Percentiles rank a stretch among this genome's conserved stretches.
phyloP scores from a whole-genome alignment of 2,329 filamentous ascomycete genomes.

The Microsporum canis region DNA sequence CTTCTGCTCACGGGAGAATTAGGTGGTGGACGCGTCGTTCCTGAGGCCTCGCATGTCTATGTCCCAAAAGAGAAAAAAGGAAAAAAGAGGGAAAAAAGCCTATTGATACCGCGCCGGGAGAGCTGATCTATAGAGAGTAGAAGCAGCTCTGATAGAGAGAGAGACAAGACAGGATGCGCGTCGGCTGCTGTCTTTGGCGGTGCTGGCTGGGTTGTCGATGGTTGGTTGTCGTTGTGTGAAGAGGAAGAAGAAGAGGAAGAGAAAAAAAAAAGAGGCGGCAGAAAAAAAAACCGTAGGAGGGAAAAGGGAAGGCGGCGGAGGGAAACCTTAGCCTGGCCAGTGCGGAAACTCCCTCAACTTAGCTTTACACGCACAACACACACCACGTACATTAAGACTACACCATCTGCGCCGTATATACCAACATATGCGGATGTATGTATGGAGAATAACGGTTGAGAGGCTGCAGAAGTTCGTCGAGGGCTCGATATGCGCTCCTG shows the following conservation, averaged over 20 bases:
- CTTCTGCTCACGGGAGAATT: conserved; percentile 1
- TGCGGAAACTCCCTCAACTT: not conserved
- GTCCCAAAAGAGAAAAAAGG: not conserved
- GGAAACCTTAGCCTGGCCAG: conserved; percentile 3
- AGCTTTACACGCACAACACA: not conserved
- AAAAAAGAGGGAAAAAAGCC: not conserved
- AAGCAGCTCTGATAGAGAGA: not conserved
- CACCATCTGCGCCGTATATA: too few species aligned
- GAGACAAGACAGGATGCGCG: not conserved
- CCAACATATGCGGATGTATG: not conserved
- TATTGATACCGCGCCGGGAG: not conserved
- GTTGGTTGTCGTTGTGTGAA: not conserved
- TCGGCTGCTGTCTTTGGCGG: not conserved
- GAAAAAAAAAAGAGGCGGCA: not conserved
- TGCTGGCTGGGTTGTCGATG: not conserved
- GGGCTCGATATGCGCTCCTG: not conserved
- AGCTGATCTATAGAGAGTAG: not conserved
- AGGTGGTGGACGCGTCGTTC: conserved; percentile 2
- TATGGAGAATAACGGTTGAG: not conserved
- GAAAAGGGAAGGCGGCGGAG: conserved; percentile 10
- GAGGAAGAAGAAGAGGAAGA: not conserved
- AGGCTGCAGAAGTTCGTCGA: not conserved
- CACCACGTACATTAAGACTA: not conserved
- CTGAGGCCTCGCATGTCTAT: not conserved
- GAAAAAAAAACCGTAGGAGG: not conserved